Base-by-base conservation (phyloP, 208 protist genomes). In the Crithidia sp. region DNA sequence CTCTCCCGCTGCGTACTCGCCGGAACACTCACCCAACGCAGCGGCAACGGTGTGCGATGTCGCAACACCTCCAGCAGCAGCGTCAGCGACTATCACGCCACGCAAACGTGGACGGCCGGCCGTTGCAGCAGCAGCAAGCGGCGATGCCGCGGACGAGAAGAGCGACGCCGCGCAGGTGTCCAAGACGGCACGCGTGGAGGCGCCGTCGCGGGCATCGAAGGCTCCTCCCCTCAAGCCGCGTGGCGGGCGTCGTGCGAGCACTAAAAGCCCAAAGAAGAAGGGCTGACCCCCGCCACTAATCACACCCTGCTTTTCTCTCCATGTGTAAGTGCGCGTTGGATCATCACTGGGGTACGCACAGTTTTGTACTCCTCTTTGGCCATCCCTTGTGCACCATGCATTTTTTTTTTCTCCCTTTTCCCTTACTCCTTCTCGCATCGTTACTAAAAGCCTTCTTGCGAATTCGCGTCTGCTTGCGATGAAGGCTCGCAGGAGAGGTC, bases 31-130 rank as follows among this genome's bases (percentile, higher is more conserved):
- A 28, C 28, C 28, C 28, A 28, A 28, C 28, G 28, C 28, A 28
- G 28, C 28, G 28, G 28, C 28, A 28, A 28, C 28, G 28, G 28
- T 28, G 28, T 28, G 28, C 28, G 28, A 28, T 28, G 28, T 28
- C 28, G 28, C 52, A 3, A 8, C 16, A 0, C 52, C 7, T 28
- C 52, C 7, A 3, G 13, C 41, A 37, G n/a, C n/a, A 43, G 44
- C 8, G 60, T n/a, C 5, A 45, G 10, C 7, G n/a, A 17, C 19
- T 5, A n/a, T 0, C 5, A 40, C 41, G 44, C 41, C 53, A 9
- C 71, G 71, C 39, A 77, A 71, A 55, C 54, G 71, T 2, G 14
- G 56, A n/a, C 71, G 71, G 17, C 44, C 63, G n/a, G 7, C 28
- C 37, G 37, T 56, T 39, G 44, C 44, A 44, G 19, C 5, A 44